Evolutionary conservation across 2,329 filamentous ascomycete genomes (phyloP).

Genomic region (Aspergillus niger): DNA sequence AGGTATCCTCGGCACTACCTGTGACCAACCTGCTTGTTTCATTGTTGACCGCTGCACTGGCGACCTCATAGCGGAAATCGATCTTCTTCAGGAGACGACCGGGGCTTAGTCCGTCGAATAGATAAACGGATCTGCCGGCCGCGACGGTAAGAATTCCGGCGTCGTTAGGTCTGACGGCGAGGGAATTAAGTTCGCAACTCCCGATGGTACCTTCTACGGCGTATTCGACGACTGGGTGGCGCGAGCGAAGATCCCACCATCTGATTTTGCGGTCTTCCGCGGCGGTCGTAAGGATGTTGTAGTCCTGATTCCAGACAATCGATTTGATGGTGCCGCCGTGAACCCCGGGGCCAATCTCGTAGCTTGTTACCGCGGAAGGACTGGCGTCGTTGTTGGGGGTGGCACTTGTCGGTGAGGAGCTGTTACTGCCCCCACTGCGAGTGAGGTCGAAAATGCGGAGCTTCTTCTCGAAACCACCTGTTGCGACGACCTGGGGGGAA

Average conservation of each 20-base stretch:
- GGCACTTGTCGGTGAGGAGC: conserved; percentile 42
- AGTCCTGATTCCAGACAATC: conserved; percentile 89
- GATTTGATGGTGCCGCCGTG: conserved; percentile 92
- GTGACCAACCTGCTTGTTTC: conserved; percentile 82
- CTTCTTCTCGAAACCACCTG: conserved; percentile 95
- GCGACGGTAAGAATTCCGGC: conserved; percentile 82
- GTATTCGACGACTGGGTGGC: conserved; percentile 73
- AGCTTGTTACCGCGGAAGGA: conserved; percentile 64
- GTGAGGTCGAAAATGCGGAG: conserved; percentile 88
- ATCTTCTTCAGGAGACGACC: conserved; percentile 74
- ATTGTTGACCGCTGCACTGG: conserved; percentile 84
- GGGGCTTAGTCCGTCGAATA: conserved; percentile 77
- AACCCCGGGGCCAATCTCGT: conserved; percentile 82
- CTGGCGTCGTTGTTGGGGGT: conserved; percentile 41
- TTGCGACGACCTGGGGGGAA: conserved; percentile 78
- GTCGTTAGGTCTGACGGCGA: conserved; percentile 62
- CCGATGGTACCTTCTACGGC: conserved; percentile 82
- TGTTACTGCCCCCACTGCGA: conserved; percentile 48
- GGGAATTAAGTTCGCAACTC: conserved; percentile 82
- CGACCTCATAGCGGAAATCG: conserved; percentile 79
- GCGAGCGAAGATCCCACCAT: conserved; percentile 87
- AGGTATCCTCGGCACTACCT: conserved; percentile 88
- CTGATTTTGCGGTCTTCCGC: conserved; percentile 87
- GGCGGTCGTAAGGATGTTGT: conserved; percentile 86
- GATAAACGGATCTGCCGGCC: conserved; percentile 91